phyloP scores from a whole-genome alignment of 768 basidiomycete species.

The Russula sp. region DNA sequence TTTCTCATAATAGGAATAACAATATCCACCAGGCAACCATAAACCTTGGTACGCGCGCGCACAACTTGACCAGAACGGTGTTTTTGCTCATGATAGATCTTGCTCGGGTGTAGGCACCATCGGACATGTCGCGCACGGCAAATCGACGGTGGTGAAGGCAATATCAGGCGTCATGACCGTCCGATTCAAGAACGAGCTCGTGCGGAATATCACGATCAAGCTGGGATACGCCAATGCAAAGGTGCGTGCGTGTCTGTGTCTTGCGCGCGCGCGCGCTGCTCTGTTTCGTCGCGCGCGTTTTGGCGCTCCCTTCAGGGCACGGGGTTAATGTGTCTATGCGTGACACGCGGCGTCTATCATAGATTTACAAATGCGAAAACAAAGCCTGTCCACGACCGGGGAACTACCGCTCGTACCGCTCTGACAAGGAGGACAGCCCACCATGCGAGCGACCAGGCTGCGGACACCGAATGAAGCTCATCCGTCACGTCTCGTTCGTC shows the following conservation, averaged over 20 bases:
- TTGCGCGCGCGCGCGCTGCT: too few species aligned
- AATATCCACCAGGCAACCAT: conserved; percentile 71
- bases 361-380: conserved; percentile 99
- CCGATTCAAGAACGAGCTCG: conserved; percentile 98
- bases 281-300: neutral
- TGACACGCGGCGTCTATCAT: too few species aligned
- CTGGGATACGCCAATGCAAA: conserved; percentile 99
- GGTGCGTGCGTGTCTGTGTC: too few species aligned
- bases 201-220: conserved; percentile 98
- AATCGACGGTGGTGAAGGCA: conserved; percentile 95
- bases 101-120: conserved; percentile 65
- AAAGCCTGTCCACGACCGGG: conserved; percentile 88
- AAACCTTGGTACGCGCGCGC: conserved; percentile 72
- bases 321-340: neutral
- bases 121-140: conserved; percentile 97
- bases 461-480: conserved; percentile 79
- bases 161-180: conserved; percentile 99
- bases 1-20: too few species aligned
- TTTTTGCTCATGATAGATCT: too few species aligned
- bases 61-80: too few species aligned
- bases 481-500: conserved; percentile 98
- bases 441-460: conserved; percentile 93
- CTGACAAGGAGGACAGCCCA: conserved; percentile 89
- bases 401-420: conserved; percentile 89
- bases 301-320: neutral